A percentile compares a stretch with the other conserved stretches of the same genome.
Conservation (phyloP, 306 rosid genomes). For the Vachellia pachyceras region DNA sequence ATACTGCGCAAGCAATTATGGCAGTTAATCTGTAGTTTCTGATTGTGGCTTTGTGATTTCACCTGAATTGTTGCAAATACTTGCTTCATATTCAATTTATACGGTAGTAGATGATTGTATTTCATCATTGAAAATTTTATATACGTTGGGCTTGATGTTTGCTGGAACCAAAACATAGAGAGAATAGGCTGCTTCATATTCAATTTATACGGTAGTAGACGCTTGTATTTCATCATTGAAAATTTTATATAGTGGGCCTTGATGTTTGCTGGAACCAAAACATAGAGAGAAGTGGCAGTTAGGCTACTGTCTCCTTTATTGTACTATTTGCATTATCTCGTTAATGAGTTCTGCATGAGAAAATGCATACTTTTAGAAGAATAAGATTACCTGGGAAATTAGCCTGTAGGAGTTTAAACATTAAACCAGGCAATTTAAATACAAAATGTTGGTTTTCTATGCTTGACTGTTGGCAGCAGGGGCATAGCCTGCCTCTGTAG, state of each 20-base stretch:
- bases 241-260: too few relatives aligned
- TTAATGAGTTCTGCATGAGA: not conserved
- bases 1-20: not conserved
- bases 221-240: too few relatives aligned
- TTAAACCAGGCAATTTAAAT: conserved; percentile 1
- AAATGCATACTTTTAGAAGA: not conserved
- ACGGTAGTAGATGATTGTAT: not conserved
- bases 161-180: not conserved
- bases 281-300: not conserved
- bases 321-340: not conserved
- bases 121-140: not conserved
- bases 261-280: too few relatives aligned
- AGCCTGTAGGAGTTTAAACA: not conserved
- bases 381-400: conserved; percentile 1
- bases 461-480: not conserved
- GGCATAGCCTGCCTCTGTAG: too few relatives aligned
- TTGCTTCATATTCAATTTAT: not conserved
- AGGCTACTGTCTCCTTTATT: not conserved
- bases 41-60: not conserved
- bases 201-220: too few relatives aligned
- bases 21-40: not conserved
- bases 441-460: conserved; percentile 4
- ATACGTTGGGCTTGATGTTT: not conserved
- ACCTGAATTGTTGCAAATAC: conserved; percentile 11
- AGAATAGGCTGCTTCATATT: too few relatives aligned